A percentile compares a stretch with the other conserved stretches of the same genome.
Evolutionary conservation across 2,329 filamentous ascomycete species (phyloP).

Genomic region (Talaromyces rugulosus): DNA sequence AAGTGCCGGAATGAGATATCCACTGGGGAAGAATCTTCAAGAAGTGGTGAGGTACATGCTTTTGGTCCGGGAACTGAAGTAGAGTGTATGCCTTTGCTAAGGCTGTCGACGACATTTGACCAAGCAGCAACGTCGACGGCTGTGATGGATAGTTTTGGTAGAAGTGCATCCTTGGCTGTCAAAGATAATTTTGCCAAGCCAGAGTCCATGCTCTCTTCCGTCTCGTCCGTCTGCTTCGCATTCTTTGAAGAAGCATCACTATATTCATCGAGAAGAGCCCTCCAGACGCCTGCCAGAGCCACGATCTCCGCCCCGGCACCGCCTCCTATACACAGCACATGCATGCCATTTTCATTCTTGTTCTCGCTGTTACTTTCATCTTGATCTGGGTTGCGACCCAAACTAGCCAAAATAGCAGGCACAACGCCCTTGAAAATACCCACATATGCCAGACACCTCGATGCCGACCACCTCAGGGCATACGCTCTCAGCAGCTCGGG

Average conservation of each 20-base stretch:
- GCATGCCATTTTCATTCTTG: slow-evolving; percentile 8
- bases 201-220: background rate
- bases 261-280: slow-evolving; percentile 26
- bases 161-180: background rate
- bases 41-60: slow-evolving; percentile 27
- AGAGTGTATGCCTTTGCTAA: slow-evolving; percentile 54
- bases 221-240: slow-evolving; percentile 12
- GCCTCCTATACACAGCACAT: slow-evolving; percentile 58
- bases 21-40: slow-evolving; percentile 9
- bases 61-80: slow-evolving; percentile 24
- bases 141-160: slow-evolving; percentile 43
- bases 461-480: slow-evolving; percentile 85
- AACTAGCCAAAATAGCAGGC: slow-evolving; percentile 13
- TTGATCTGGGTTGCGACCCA: background rate
- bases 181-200: background rate
- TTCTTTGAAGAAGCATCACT: background rate
- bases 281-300: slow-evolving; percentile 54
- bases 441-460: slow-evolving; percentile 77
- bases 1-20: slow-evolving; percentile 25
- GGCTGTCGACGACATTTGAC: slow-evolving; percentile 56
- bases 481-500: slow-evolving; percentile 67
- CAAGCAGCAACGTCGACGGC: slow-evolving; percentile 84
- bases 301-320: slow-evolving; percentile 65
- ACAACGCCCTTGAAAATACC: slow-evolving; percentile 47
- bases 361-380: background rate